Base-by-base conservation (phyloP, 768 basidiomycete species). In the Amanita muscaria region DNA sequence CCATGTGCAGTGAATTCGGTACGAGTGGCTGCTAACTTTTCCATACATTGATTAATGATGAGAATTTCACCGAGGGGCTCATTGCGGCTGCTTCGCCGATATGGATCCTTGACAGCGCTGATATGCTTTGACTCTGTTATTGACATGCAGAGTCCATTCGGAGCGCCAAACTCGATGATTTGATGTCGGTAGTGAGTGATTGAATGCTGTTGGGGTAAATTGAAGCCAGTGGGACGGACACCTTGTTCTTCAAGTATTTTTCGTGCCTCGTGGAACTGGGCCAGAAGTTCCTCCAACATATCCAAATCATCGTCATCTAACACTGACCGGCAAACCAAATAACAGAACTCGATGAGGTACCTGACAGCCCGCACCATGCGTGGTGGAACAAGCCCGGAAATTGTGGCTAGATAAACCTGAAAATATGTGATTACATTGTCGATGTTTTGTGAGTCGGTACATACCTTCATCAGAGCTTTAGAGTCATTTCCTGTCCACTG, bases 401-500 rank as follows among this genome's bases (percentile, higher is more conserved):
- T 37, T 33, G 32, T 24, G 5, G 43, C 19, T 3, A 35, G 18
- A 21, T 36, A 36, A 6, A 36, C 35, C 35, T 36, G n/a, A n/a
- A n/a, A n/a, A n/a, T n/a, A n/a, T n/a, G n/a, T n/a, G n/a, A n/a
- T n/a, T n/a, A n/a, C n/a, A n/a, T n/a, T n/a, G n/a, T n/a, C n/a
- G n/a, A n/a, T n/a, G n/a, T n/a, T n/a, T n/a, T n/a, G n/a, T n/a
- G n/a, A n/a, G n/a, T 9, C n/a, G n/a, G n/a, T n/a, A 9, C 35
- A 42, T 15, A 57, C 55, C 54, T 61, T 61, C 56, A 61, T 61
- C 1, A 60, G 42, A 7, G 49, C 57, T 43, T 60, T 60, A 3
- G 56, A 61, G 24, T 62, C 55, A 32, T 61, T 46, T 0, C 58
- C 58, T 7, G 53, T 61, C 59, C 59, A 61, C 36, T 60, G 56